A percentile compares a stretch with the other conserved stretches of the same genome.
phyloP scores from a whole-genome alignment of 1,284 basidiomycete genomes.

The Albatrellus sp. region DNA sequence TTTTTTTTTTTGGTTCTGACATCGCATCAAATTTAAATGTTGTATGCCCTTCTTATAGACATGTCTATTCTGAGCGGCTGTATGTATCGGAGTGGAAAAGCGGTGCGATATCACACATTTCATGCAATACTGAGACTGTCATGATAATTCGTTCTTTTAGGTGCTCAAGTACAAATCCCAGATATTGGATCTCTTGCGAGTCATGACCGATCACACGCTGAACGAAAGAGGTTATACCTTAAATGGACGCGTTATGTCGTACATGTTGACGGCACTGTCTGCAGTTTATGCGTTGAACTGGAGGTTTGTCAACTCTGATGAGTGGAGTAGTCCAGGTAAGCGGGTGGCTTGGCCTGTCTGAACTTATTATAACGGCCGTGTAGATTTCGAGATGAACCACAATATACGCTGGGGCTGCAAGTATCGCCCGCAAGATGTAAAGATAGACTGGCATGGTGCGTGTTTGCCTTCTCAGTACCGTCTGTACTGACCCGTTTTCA shows the following conservation, averaged over 20 bases:
- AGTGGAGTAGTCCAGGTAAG: slow-evolving; percentile 69
- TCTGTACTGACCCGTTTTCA: slow-evolving; percentile 14
- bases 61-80: slow-evolving; percentile 71
- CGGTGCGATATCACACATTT: slow-evolving; percentile 26
- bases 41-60: slow-evolving; percentile 30
- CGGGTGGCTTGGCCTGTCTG: neutral
- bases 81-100: slow-evolving; percentile 58
- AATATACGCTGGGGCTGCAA: slow-evolving; percentile 77
- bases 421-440: slow-evolving; percentile 71
- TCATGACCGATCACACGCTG: slow-evolving; percentile 72
- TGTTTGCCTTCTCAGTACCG: neutral
- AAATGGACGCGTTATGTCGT: slow-evolving; percentile 70
- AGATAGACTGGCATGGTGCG: slow-evolving; percentile 82
- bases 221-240: slow-evolving; percentile 86
- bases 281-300: slow-evolving; percentile 75
- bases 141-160: slow-evolving; percentile 22
- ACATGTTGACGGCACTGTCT: slow-evolving; percentile 67
- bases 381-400: slow-evolving; percentile 66
- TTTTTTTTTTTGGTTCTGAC: slow-evolving; percentile 4
- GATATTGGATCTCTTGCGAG: slow-evolving; percentile 55
- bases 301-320: slow-evolving; percentile 75
- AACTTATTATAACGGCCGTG: neutral
- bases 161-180: slow-evolving; percentile 60
- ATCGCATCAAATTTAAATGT: slow-evolving; percentile 3
- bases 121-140: neutral